Percentiles rank a stretch among this genome's conserved stretches.
These are phyloP conservation scores for Selenicereus undatus DNA, from an alignment of 148 eudicot genomes.

Conservation along the genomic window DNA sequence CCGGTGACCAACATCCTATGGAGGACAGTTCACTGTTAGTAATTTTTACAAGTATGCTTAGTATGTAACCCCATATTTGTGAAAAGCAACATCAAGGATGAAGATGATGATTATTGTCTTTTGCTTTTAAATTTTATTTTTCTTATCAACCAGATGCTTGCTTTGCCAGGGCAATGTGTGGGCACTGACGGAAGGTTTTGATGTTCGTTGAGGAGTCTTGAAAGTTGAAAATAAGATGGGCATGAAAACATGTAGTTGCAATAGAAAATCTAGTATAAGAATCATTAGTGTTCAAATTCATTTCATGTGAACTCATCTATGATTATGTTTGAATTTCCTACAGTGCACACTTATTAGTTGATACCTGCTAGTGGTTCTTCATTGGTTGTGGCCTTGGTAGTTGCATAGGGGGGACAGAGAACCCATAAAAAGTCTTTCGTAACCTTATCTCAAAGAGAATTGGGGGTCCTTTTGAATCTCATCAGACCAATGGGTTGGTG, in stretches of 20 bases:
- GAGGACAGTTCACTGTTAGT: not conserved
- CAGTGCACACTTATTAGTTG: not conserved
- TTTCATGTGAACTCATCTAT: not conserved
- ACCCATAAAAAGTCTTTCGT: not conserved
- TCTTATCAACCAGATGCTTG: not conserved
- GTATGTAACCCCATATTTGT: not conserved
- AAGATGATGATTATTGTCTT: not conserved
- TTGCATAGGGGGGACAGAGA: not conserved
- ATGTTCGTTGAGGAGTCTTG: not conserved
- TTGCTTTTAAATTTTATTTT: too few species aligned
- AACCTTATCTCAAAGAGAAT: not conserved
- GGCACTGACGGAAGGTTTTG: not conserved
- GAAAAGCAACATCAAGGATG: not conserved
- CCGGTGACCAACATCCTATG: not conserved
- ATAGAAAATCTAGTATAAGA: not conserved
- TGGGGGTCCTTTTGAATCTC: not conserved
- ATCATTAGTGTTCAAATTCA: too few species aligned
- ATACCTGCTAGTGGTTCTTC: not conserved
- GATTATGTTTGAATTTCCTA: too few species aligned
- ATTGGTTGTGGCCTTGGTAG: not conserved
- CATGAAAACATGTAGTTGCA: not conserved
- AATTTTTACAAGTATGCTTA: not conserved
- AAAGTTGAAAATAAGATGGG: not conserved
- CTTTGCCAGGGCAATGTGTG: not conserved
- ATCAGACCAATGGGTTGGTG: not conserved